Conservation (phyloP, 768 basidiomycete species). For the Pholiota molesta region DNA sequence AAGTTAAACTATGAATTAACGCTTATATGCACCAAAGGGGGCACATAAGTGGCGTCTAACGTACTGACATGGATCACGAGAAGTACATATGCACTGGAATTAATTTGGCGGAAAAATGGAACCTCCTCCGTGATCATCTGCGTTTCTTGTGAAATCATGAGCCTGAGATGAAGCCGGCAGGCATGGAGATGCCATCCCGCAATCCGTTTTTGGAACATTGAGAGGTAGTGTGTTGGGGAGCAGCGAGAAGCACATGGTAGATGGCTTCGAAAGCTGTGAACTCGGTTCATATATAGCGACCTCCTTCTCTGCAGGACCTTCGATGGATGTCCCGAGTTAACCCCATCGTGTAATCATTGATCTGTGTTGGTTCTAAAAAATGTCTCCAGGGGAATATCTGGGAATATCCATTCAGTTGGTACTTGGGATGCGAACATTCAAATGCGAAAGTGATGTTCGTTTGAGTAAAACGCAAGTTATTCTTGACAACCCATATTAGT, state of each 20-base stretch:
- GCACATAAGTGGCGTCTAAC: conserved; percentile 4
- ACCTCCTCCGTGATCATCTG: conserved; percentile 17
- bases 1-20: neutral
- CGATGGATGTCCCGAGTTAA: conserved; percentile 20
- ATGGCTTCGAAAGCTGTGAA: conserved; percentile 18
- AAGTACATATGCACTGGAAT: neutral
- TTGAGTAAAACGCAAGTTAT: conserved; percentile 9
- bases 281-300: conserved; percentile 15
- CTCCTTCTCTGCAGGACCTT: conserved; percentile 2
- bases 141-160: conserved; percentile 14
- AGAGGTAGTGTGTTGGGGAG: conserved; percentile 4
- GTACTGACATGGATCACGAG: conserved; percentile 10
- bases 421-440: conserved; percentile 8
- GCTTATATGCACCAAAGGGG: neutral
- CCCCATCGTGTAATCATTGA: conserved; percentile 16
- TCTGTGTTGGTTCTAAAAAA: conserved; percentile 10
- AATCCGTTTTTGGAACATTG: conserved; percentile 5
- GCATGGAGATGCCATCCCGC: conserved; percentile 16
- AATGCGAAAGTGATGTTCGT: conserved; percentile 10
- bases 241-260: conserved; percentile 21
- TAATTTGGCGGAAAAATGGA: conserved; percentile 19
- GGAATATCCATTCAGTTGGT: conserved; percentile 5
- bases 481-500: conserved; percentile 9
- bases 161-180: conserved; percentile 20
- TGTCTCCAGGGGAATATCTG: conserved; percentile 13